Evolutionary conservation across 176 grass and related monocot species (phyloP).

Genomic region (Luzula sylvatica): DNA sequence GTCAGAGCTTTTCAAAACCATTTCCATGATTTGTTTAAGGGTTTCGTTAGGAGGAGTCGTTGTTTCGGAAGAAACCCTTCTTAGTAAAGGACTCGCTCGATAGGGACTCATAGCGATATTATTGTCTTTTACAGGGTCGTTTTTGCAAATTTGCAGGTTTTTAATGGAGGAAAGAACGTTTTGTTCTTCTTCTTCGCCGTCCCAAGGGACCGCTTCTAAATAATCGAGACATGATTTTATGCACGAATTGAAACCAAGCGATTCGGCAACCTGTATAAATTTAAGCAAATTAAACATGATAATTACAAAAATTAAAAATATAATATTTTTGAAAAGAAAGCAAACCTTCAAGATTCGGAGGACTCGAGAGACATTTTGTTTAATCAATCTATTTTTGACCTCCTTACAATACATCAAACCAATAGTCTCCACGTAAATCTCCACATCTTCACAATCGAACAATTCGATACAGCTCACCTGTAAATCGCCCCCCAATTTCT

Average conservation of each 20-base stretch:
- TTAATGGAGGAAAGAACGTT: slow-evolving; percentile 45
- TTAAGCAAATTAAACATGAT: no score
- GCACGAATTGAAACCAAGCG: slow-evolving; percentile 45
- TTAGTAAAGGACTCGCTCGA: slow-evolving; percentile 43
- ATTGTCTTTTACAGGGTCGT: background rate
- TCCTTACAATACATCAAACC: slow-evolving; percentile 84
- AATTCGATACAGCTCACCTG: slow-evolving; percentile 44
- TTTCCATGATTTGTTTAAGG: slow-evolving; percentile 48
- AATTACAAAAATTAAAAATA: background rate
- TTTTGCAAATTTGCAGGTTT: slow-evolving; percentile 30
- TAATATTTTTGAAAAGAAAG: background rate
- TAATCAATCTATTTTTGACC: slow-evolving; percentile 67
- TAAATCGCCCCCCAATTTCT: slow-evolving; percentile 45
- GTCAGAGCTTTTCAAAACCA: slow-evolving; percentile 64
- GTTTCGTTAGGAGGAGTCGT: slow-evolving; percentile 37
- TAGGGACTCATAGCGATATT: slow-evolving; percentile 19
- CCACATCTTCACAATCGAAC: slow-evolving; percentile 76
- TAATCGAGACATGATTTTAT: slow-evolving; percentile 79
- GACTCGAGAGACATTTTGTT: slow-evolving; percentile 66
- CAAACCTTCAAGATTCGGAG: slow-evolving; percentile 82
- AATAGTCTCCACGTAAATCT: slow-evolving; percentile 81
- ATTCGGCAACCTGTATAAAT: slow-evolving; percentile 49
- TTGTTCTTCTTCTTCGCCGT: slow-evolving; percentile 64
- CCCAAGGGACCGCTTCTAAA: slow-evolving; percentile 82
- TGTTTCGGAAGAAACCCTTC: slow-evolving; percentile 49